Conservation (phyloP, 1,284 basidiomycete genomes). For the Thelephora terrestris region DNA sequence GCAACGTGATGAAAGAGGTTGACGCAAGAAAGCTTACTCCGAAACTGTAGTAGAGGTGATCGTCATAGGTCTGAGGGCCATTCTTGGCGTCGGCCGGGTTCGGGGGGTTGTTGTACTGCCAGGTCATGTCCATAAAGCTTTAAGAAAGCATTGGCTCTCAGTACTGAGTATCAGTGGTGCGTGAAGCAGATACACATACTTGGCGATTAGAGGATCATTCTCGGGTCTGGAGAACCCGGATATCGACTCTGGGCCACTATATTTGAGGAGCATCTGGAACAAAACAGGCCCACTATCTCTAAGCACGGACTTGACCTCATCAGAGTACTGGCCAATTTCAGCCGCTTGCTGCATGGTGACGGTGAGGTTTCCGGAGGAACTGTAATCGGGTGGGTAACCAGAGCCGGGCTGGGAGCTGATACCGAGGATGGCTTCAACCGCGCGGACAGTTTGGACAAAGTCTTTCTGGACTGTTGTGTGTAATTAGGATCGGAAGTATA, state of each 20-base stretch:
- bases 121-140: slow-evolving; percentile 71
- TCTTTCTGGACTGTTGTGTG: slow-evolving; percentile 48
- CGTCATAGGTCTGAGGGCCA: slow-evolving; percentile 68
- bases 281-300: slow-evolving; percentile 41
- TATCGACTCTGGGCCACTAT: neutral
- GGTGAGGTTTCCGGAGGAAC: slow-evolving; percentile 29
- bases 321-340: slow-evolving; percentile 23
- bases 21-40: slow-evolving; percentile 32
- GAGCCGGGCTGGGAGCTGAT: slow-evolving; percentile 25
- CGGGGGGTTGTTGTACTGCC: slow-evolving; percentile 57
- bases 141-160: neutral
- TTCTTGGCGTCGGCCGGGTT: slow-evolving; percentile 60
- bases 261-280: slow-evolving; percentile 22
- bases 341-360: slow-evolving; percentile 28
- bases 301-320: slow-evolving; percentile 36
- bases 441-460: slow-evolving; percentile 58
- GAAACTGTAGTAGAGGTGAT: slow-evolving; percentile 66
- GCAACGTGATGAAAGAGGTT: neutral
- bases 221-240: neutral
- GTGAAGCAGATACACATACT: slow-evolving; percentile 23
- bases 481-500: neutral
- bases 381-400: slow-evolving; percentile 11
- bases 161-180: neutral
- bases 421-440: slow-evolving; percentile 52
- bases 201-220: slow-evolving; percentile 36